Conservation (phyloP, 163 green algal genomes). For the Scenedesmus sp. region DNA sequence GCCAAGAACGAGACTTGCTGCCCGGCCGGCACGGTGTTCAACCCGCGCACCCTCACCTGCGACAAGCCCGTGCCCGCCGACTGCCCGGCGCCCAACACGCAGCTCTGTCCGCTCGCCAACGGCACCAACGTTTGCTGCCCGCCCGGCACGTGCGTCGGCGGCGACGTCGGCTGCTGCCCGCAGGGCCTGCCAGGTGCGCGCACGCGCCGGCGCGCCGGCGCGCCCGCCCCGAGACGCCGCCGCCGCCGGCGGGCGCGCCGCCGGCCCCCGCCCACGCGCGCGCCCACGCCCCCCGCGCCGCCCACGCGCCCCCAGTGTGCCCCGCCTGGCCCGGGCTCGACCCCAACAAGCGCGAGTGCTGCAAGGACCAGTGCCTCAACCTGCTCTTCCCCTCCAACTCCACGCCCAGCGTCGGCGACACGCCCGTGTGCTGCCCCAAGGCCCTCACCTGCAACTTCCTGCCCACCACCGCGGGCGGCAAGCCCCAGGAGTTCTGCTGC, state of each 20-base stretch:
- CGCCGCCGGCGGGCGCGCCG: neutral
- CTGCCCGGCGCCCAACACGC: too few relatives aligned
- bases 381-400: neutral
- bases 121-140: constrained; percentile 9
- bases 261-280: neutral
- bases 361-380: neutral
- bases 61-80: too few relatives aligned
- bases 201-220: neutral
- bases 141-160: neutral
- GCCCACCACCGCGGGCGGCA: neutral
- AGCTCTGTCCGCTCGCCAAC: too few relatives aligned
- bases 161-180: constrained; percentile 1
- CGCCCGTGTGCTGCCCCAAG: neutral
- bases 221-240: neutral
- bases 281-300: too few relatives aligned
- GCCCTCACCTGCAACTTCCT: neutral
- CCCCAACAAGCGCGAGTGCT: constrained; percentile 8
- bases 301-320: too few relatives aligned
- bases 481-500: constrained; percentile 5
- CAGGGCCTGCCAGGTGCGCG: neutral
- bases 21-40: too few relatives aligned
- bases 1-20: too few relatives aligned
- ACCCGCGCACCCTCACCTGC: too few relatives aligned
- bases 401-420: neutral
- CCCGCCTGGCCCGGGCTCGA: constrained; percentile 1